A percentile compares a stretch with the other conserved stretches of the same genome.
Conservation (phyloP, 805 yeast species). For the Candida broadrunensis region DNA sequence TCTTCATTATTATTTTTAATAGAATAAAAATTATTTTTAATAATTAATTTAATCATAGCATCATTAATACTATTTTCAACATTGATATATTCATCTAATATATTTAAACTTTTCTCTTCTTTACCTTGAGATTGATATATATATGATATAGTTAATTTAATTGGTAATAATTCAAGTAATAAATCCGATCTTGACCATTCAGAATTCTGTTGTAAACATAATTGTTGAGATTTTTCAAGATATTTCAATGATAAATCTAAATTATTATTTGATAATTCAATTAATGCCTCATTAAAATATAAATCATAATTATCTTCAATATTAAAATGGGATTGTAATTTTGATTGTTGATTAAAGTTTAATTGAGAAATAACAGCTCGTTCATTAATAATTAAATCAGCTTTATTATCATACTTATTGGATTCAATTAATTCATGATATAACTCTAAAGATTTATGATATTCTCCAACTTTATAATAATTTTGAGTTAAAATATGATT, state of each 20-base stretch:
- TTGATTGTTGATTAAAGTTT: constrained; percentile 12
- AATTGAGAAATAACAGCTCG: constrained; percentile 62
- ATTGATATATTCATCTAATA: constrained; percentile 25
- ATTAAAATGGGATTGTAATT: not conserved
- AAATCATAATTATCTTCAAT: constrained; percentile 46
- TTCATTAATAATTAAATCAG: constrained; percentile 62
- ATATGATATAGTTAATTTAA: constrained; percentile 57
- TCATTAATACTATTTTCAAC: constrained; percentile 34
- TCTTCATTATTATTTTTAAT: constrained; percentile 13
- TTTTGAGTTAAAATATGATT: constrained; percentile 54
- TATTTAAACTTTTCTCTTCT: constrained; percentile 25
- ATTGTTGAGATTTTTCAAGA: constrained; percentile 44
- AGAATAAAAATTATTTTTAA: constrained; percentile 44
- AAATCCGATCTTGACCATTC: constrained; percentile 47
- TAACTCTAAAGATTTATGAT: constrained; percentile 38
- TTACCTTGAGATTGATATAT: constrained; percentile 40
- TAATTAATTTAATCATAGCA: constrained; percentile 36
- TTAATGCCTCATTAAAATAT: constrained; percentile 57
- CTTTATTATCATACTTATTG: constrained; percentile 38
- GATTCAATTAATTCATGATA: constrained; percentile 41
- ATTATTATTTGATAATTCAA: constrained; percentile 42
- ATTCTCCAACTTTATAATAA: constrained; percentile 46
- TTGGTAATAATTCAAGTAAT: constrained; percentile 55
- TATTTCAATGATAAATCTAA: constrained; percentile 36
- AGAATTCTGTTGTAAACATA: constrained; percentile 35